phyloP scores from a whole-genome alignment of 1,284 basidiomycete genomes.

The Microbotryum violaceum region DNA sequence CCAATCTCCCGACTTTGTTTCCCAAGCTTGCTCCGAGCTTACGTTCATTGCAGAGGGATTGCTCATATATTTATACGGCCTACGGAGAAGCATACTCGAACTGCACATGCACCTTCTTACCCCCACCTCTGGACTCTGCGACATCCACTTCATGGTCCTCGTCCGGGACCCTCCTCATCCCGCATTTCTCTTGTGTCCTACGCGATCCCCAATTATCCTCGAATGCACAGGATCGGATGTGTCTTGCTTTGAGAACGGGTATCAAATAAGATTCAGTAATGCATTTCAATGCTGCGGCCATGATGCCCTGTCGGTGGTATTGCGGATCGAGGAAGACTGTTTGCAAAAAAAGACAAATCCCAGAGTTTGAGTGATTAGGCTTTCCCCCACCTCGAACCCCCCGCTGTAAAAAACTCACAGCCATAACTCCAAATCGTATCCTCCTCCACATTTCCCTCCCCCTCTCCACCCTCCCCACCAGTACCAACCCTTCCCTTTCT shows the following conservation, averaged over 20 bases:
- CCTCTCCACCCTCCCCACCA: background rate
- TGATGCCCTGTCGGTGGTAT: conserved; percentile 12
- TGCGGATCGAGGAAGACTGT: conserved; percentile 13
- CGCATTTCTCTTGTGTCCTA: conserved; percentile 15
- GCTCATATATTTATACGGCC: background rate
- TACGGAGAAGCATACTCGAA: background rate
- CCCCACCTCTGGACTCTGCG: conserved; percentile 7
- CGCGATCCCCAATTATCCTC: conserved; percentile 5
- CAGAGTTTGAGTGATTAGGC: background rate
- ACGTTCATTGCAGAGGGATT: background rate
- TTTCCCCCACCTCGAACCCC: no score
- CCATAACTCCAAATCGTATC: conserved; percentile 19
- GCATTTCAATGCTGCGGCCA: conserved; percentile 6
- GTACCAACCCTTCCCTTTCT: background rate
- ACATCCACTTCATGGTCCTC: background rate
- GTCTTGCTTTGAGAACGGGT: conserved; percentile 2
- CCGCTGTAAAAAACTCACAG: conserved; percentile 3
- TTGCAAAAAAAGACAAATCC: background rate
- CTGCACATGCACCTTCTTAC: background rate
- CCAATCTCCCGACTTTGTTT: background rate
- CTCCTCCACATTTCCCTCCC: background rate
- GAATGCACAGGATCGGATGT: conserved; percentile 12
- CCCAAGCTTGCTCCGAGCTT: background rate
- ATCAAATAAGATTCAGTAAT: background rate
- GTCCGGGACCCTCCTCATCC: background rate